Percentiles rank a stretch among this genome's conserved stretches.
phyloP scores from a whole-genome alignment of 495 filamentous ascomycete species.

The Achaetomiella virescens region DNA sequence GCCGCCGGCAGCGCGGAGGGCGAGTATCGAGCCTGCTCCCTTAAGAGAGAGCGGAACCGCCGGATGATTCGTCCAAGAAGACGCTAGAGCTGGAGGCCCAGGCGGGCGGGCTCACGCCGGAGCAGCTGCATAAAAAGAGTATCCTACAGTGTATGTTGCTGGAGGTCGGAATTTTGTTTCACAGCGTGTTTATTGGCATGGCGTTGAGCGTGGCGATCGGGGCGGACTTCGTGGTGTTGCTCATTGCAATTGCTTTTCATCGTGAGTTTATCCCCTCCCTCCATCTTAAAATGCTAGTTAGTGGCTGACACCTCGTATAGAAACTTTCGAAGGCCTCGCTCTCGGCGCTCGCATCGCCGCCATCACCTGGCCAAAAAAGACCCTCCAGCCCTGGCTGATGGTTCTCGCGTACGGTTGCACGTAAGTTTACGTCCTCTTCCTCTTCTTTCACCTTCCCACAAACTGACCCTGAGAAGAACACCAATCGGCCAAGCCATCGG shows the following conservation, averaged over 20 bases:
- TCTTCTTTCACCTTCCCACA: neutral
- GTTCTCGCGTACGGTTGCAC: conserved; percentile 75
- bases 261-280: conserved; percentile 26
- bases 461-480: conserved; percentile 51
- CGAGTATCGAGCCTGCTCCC: conserved; percentile 11
- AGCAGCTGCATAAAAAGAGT: conserved; percentile 48
- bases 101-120: conserved; percentile 24
- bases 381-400: conserved; percentile 79
- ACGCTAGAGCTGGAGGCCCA: conserved; percentile 23
- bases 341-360: conserved; percentile 67
- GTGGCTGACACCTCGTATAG: conserved; percentile 3
- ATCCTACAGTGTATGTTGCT: conserved; percentile 74
- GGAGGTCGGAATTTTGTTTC: conserved; percentile 79
- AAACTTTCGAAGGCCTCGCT: conserved; percentile 68
- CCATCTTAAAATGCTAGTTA: neutral
- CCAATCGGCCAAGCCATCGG: conserved; percentile 88
- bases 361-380: conserved; percentile 48
- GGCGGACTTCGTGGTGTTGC: conserved; percentile 66
- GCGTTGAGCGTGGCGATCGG: conserved; percentile 72
- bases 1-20: neutral
- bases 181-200: conserved; percentile 86
- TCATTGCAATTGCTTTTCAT: conserved; percentile 77
- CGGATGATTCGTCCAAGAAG: conserved; percentile 14
- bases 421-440: conserved; percentile 13
- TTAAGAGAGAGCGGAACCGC: neutral